phyloP scores from a whole-genome alignment of 257 asterid species.

The Solanum sejunctum region DNA sequence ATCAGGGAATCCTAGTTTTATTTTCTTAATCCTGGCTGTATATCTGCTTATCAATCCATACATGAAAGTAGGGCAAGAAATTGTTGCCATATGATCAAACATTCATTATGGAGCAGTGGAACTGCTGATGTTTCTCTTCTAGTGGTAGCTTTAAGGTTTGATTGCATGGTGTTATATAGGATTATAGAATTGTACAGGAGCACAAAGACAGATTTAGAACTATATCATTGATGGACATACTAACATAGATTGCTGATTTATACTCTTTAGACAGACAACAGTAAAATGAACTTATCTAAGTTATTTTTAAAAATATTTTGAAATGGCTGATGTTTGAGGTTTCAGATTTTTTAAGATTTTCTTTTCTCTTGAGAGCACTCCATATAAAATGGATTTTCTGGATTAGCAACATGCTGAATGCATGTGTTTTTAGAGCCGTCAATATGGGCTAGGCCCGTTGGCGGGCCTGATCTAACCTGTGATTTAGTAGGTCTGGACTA shows the following conservation, averaged over 20 bases:
- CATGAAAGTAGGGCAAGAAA: background rate
- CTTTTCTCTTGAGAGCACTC: background rate
- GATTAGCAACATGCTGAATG: background rate
- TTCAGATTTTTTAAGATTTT: background rate
- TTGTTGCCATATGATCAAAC: background rate
- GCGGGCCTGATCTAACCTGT: too few species aligned
- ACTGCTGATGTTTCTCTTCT: background rate
- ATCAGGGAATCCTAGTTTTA: background rate
- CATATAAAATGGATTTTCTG: background rate
- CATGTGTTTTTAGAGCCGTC: too few species aligned
- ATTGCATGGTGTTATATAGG: background rate
- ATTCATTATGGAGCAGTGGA: background rate
- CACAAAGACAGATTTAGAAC: background rate
- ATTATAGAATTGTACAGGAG: background rate
- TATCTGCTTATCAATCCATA: background rate
- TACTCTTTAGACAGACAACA: background rate
- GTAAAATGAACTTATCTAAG: background rate
- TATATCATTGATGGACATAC: background rate
- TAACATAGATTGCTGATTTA: background rate
- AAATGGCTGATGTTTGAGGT: background rate
- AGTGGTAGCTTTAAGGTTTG: background rate
- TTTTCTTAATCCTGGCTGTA: background rate
- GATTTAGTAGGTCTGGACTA: too few species aligned
- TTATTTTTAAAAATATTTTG: background rate
- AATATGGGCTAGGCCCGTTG: too few species aligned